Percentiles rank a stretch among this genome's conserved stretches.
phyloP scores from a whole-genome alignment of 1,139 yeast species.

The Geotrichum europaeum region DNA sequence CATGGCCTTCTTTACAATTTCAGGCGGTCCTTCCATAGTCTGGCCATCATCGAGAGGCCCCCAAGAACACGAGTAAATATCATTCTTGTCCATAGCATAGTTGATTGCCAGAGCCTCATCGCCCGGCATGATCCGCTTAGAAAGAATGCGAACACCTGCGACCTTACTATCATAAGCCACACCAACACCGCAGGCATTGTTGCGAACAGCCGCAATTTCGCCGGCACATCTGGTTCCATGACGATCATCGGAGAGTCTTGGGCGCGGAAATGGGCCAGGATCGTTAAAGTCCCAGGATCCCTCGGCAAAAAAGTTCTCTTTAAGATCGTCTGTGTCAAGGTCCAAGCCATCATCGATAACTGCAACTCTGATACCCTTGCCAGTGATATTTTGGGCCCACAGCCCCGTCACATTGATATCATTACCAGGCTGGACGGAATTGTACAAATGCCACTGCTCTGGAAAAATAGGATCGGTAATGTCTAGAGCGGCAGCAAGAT shows the following conservation, averaged over 20 bases:
- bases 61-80: slow-evolving; percentile 97
- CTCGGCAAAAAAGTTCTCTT: slow-evolving; percentile 57
- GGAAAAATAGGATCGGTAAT: slow-evolving; percentile 77
- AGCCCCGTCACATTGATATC: slow-evolving; percentile 84
- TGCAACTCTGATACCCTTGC: slow-evolving; percentile 72
- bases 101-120: slow-evolving; percentile 89
- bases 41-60: slow-evolving; percentile 95
- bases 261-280: slow-evolving; percentile 68
- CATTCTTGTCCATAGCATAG: slow-evolving; percentile 70
- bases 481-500: slow-evolving; percentile 41
- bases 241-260: slow-evolving; percentile 72
- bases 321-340: slow-evolving; percentile 65
- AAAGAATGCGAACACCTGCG: slow-evolving; percentile 83
- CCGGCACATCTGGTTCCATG: slow-evolving; percentile 99
- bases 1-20: slow-evolving; percentile 72
- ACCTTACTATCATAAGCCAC: slow-evolving; percentile 85
- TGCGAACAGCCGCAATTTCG: slow-evolving; percentile 81
- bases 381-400: slow-evolving; percentile 80
- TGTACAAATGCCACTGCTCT: slow-evolving; percentile 87
- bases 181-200: slow-evolving; percentile 89
- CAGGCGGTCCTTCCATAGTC: slow-evolving; percentile 79
- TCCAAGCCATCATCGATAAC: slow-evolving; percentile 95
- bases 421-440: slow-evolving; percentile 64
- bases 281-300: slow-evolving; percentile 93
- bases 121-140: slow-evolving; percentile 70